Evolutionary conservation across 306 rosid species (phyloP), one percentile per base, ranked within the genome.

Genomic region (Medicago arabica): DNA sequence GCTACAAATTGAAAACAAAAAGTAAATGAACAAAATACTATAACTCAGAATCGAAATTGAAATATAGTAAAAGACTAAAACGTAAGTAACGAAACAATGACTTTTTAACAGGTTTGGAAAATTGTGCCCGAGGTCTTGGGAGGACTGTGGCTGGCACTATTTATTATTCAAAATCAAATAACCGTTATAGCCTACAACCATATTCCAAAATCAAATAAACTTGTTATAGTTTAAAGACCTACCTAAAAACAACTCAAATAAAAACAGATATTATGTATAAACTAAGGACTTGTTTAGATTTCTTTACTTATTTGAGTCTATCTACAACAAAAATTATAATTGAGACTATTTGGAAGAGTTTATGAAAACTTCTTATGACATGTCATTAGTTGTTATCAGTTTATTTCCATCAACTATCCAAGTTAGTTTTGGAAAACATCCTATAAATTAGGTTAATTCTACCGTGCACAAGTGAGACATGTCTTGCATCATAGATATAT

Each of bases 1-100:
- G 43, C 97, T 91, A 86, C 90, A 80, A 57, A n/a, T 50, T 21
- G 17, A 67, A 9, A 13, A 66, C 63, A 25, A 15, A 77, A 28
- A 28, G 78, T 61, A 39, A 62, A 10, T 34, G 59, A 25, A 39
- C 6, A 16, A 8, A 28, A 28, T 14, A 13, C 14, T 18, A 6
- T 54, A 2, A 54, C 21, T 14, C 18, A n/a, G 19, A 50, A 7
- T 4, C 4, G 57, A 9, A 7, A 50, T 50, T 16, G 16, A n/a
- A 50, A 50, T 50, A 50, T 19, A 50, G 57, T 50, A 50, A 50
- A n/a, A n/a, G 9, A 16, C 57, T 7, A 16, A 46, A 50, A 15
- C 3, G 3, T 1, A 50, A 49, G 6, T 49, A 15, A 14, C 2
- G 17, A 14, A 17, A 14, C 17, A 49, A 46, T 4, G 18, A 5